Percentiles rank a stretch among this genome's conserved stretches.
These are phyloP conservation scores for Paxillus involutus DNA, from an alignment of 768 basidiomycete genomes.

Conservation along the genomic window DNA sequence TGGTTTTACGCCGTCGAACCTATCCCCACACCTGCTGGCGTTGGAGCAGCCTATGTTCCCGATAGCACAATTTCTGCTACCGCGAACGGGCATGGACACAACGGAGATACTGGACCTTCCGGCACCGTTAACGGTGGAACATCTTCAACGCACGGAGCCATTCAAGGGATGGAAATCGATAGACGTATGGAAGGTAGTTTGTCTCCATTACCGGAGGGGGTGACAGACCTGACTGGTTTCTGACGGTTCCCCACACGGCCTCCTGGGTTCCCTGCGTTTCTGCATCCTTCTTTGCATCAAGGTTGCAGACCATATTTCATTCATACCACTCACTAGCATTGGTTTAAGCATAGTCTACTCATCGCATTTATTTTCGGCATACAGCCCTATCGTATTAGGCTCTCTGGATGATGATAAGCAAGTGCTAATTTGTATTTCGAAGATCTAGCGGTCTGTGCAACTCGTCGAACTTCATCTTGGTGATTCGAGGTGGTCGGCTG, in stretches of 20 bases:
- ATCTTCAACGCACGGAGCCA: background rate
- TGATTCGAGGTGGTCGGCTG: background rate
- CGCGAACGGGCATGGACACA: conserved; percentile 23
- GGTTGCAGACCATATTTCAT: conserved; percentile 16
- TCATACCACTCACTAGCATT: conserved; percentile 32
- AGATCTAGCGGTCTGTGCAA: background rate
- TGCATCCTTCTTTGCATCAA: conserved; percentile 8
- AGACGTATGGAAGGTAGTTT: conserved; percentile 12
- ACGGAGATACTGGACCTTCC: conserved; percentile 3
- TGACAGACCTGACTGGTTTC: conserved; percentile 10
- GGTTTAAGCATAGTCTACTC: conserved; percentile 29
- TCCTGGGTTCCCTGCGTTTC: conserved; percentile 1
- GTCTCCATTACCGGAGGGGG: conserved; percentile 16
- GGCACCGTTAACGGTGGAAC: conserved; percentile 8
- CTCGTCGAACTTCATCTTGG: background rate
- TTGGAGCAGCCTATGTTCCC: conserved; percentile 14
- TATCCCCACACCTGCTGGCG: conserved; percentile 32
- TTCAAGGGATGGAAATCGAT: conserved; percentile 26
- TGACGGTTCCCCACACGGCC: conserved; percentile 8
- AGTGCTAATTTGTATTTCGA: background rate
- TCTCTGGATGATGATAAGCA: background rate
- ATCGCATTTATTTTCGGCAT: conserved; percentile 24
- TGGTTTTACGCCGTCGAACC: conserved; percentile 91
- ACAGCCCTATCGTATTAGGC: conserved; percentile 15
- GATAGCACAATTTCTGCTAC: conserved; percentile 13